Percentiles rank a stretch among this genome's conserved stretches.
phyloP scores from a whole-genome alignment of 164 flowering plant genomes.

The Aristolochia fimbriata region DNA sequence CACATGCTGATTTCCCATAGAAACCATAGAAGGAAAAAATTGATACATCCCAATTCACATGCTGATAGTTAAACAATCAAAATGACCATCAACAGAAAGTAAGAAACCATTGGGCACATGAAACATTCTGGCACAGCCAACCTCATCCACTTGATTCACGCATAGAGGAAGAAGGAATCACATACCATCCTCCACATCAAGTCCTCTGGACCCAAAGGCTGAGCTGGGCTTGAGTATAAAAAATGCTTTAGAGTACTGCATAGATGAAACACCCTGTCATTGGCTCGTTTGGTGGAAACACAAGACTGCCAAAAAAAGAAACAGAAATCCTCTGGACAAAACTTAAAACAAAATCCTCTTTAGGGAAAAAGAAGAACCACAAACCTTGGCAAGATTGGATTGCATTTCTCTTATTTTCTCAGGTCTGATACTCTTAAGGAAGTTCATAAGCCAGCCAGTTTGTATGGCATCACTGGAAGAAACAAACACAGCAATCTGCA shows the following conservation, averaged over 20 bases:
- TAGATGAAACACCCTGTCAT: not conserved
- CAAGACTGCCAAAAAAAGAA: not conserved
- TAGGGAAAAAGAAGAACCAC: not conserved
- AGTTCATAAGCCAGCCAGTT: conserved; percentile 74
- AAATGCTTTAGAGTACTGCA: conserved; percentile 81
- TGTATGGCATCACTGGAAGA: conserved; percentile 81
- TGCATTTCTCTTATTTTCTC: conserved; percentile 47
- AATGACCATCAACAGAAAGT: not conserved
- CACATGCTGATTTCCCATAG: too few relatives aligned
- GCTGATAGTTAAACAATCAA: not conserved
- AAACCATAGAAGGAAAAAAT: too few relatives aligned
- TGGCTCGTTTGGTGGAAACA: not conserved
- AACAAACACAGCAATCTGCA: conserved; percentile 89
- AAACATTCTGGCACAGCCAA: not conserved
- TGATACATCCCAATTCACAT: too few relatives aligned
- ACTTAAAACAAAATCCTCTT: too few relatives aligned
- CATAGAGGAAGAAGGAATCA: conserved; percentile 7
- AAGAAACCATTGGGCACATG: not conserved
- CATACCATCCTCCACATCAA: conserved; percentile 93
- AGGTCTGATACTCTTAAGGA: conserved; percentile 40
- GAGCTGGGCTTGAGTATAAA: conserved; percentile 81
- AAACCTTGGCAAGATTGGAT: conserved; percentile 68
- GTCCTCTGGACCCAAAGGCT: conserved; percentile 88
- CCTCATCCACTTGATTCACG: not conserved
- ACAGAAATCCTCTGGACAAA: too few relatives aligned